phyloP scores from a whole-genome alignment of 164 flowering plant species.

The Malania oleifera region DNA sequence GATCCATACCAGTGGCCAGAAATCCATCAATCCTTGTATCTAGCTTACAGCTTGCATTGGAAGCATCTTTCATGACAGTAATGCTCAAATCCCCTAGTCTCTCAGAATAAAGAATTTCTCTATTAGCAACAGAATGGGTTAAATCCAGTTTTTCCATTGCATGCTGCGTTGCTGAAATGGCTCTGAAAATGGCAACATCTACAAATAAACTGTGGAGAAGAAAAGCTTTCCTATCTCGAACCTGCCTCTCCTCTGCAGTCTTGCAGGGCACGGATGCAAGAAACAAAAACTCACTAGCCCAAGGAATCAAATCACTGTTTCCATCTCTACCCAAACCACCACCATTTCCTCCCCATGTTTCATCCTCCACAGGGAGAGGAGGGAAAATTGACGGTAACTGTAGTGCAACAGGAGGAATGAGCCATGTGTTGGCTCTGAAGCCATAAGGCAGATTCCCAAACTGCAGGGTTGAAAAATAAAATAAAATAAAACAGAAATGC shows the following conservation, averaged over 20 bases:
- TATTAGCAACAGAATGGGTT: constrained; percentile 17
- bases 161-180: constrained; percentile 54
- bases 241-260: constrained; percentile 87
- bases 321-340: constrained; percentile 96
- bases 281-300: constrained; percentile 68
- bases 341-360: constrained; percentile 91
- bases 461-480: constrained; percentile 43
- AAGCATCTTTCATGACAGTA: constrained; percentile 58
- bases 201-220: constrained; percentile 92
- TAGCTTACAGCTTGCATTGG: constrained; percentile 74
- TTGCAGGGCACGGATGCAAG: constrained; percentile 94
- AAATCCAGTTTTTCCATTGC: constrained; percentile 40
- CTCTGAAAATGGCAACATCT: constrained; percentile 89
- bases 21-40: constrained; percentile 93
- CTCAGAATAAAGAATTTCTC: constrained; percentile 36
- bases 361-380: constrained; percentile 87
- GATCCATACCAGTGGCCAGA: constrained; percentile 51
- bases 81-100: constrained; percentile 75
- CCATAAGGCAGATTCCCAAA: constrained; percentile 99
- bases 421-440: constrained; percentile 98
- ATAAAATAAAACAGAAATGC: background rate
- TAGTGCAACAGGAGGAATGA: constrained; percentile 80
- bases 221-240: constrained; percentile 90
- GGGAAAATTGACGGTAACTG: constrained; percentile 63
- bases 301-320: constrained; percentile 67